These are phyloP conservation scores for Phyllosticta citribraziliensis DNA, from an alignment of 2,329 filamentous ascomycete species.

Conservation along the genomic window DNA sequence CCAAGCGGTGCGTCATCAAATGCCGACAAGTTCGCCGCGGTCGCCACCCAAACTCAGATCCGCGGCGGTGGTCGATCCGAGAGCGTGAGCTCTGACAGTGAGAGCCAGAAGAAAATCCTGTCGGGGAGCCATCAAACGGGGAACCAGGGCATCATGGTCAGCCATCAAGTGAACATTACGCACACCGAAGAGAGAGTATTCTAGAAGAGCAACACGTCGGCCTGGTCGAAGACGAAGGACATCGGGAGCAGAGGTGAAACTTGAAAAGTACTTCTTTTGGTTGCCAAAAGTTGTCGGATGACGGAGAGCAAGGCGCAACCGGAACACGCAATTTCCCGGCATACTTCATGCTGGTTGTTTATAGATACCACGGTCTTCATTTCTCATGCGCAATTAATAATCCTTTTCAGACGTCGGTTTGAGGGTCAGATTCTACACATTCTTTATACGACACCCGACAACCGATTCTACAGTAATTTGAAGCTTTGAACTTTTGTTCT, in stretches of 20 bases:
- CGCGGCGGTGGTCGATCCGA: background rate
- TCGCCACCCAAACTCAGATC: conserved; percentile 1
- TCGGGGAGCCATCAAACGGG: conserved; percentile 30
- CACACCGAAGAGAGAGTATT: background rate
- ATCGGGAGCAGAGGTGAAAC: background rate
- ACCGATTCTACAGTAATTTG: background rate
- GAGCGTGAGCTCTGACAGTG: conserved; percentile 2
- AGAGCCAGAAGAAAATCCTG: conserved; percentile 45
- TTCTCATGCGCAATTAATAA: background rate
- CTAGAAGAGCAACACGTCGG: background rate
- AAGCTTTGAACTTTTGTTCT: background rate
- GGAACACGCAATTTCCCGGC: background rate
- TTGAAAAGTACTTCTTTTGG: background rate
- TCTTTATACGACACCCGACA: background rate
- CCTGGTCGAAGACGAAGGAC: background rate
- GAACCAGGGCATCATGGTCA: conserved; percentile 9
- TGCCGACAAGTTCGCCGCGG: background rate
- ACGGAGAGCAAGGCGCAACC: background rate
- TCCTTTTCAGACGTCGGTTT: background rate
- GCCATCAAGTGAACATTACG: conserved; percentile 10
- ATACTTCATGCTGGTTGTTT: background rate
- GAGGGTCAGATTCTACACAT: background rate
- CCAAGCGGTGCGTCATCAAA: background rate
- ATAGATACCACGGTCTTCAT: background rate
- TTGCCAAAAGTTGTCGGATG: background rate